Base-by-base conservation (phyloP, 768 basidiomycete species). In the Sporobolomyces pararoseus region DNA sequence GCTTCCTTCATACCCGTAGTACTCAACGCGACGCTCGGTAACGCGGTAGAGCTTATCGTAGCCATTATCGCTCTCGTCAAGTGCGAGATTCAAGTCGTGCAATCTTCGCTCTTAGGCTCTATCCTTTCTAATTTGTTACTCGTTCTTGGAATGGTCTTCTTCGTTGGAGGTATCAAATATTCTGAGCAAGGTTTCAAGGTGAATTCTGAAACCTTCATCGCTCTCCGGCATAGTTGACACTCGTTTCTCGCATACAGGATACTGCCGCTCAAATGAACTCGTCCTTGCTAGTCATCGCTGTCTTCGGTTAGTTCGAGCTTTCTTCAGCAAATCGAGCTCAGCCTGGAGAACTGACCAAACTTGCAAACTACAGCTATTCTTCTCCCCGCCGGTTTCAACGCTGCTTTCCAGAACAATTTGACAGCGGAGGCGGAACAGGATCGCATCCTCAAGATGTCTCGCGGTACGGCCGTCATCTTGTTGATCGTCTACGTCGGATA, bases 121-220 rank as follows among this genome's bases (percentile, higher is more conserved):
- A 90, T 93, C 78, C 80, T 94, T 23, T 88, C 86, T 75, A 91
- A 90, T 80, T 81, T 90, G 21, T 60, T 91, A 35, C 83, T 93
- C 60, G 87, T 93, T 17, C 83, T 93, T 27, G 74, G 74, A 23
- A 70, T 64, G 68, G 53, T 51, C 52, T 73, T 73, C 68, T 73
- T 73, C 47, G 65, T 52, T 19, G 72, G 72, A 31, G 68, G 65
- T 10, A 25, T 73, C 51, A 64, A 65, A 52, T 73, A 58, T 44
- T 29, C 32, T 14, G 72, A 73, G 68, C 72, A 73, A 39, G 72
- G 66, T 1, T 69, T 70, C 49, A 58, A 62, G n/a, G 51, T n/a
- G n/a, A n/a, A n/a, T n/a, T n/a, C 25, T 29, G 52, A 47, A 27
- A 3, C 7, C 47, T 21, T 42, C n/a, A 42, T 17, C 17, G 39